phyloP scores from a whole-genome alignment of 768 basidiomycete genomes.

The Boletales sp. region DNA sequence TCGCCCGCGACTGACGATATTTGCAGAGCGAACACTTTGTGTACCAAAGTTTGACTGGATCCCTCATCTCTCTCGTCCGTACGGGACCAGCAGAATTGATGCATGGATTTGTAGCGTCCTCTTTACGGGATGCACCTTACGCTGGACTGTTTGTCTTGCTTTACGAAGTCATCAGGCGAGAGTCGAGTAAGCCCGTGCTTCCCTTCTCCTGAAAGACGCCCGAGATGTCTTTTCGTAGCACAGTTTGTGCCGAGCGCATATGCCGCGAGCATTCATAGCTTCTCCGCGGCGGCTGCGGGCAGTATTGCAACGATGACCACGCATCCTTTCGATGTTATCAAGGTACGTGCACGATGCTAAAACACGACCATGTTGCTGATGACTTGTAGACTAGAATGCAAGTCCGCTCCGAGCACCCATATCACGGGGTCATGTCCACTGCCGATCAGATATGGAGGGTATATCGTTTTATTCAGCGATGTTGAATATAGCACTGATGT shows the following conservation, averaged over 20 bases:
- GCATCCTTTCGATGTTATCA: conserved; percentile 93
- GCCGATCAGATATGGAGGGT: conserved; percentile 67
- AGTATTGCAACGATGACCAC: conserved; percentile 81
- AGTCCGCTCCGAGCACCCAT: conserved; percentile 74
- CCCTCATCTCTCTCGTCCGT: too few species aligned
- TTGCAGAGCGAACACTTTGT: too few species aligned
- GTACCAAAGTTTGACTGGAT: too few species aligned
- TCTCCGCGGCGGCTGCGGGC: conserved; percentile 77
- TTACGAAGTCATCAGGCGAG: conserved; percentile 83
- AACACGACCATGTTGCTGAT: background rate
- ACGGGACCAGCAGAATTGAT: too few species aligned
- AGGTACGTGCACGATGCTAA: conserved; percentile 46
- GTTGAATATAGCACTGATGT: background rate
- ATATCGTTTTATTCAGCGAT: conserved; percentile 16
- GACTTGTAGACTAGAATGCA: conserved; percentile 81
- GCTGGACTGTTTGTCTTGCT: conserved; percentile 86
- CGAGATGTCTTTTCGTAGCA: conserved; percentile 28
- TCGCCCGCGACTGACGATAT: background rate
- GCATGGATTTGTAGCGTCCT: too few species aligned
- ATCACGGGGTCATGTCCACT: conserved; percentile 69
- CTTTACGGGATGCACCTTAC: too few species aligned
- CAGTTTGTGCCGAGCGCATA: conserved; percentile 40
- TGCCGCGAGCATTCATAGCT: conserved; percentile 53
- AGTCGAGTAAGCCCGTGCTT: conserved; percentile 48
- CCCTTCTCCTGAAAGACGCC: background rate